A percentile compares a stretch with the other conserved stretches of the same genome.
Conservation (phyloP, 2,329 filamentous ascomycete genomes). For the Colletotrichum filicis region DNA sequence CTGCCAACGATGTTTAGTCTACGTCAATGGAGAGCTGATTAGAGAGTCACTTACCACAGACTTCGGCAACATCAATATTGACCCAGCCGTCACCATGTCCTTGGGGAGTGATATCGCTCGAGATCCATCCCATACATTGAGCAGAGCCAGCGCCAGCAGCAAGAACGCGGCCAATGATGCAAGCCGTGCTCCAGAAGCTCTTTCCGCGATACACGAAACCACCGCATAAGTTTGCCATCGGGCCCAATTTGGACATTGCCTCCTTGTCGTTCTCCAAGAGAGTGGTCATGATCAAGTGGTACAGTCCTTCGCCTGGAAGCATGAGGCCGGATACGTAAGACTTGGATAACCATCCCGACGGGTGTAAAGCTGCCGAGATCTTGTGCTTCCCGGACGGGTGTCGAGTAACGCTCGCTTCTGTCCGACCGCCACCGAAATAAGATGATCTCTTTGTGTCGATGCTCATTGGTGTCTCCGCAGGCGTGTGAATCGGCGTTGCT, state of each 20-base stretch:
- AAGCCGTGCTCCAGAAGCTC: slow-evolving; percentile 77
- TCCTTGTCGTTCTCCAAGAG: slow-evolving; percentile 72
- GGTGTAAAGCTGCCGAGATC: slow-evolving; percentile 67
- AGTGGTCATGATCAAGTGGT: slow-evolving; percentile 74
- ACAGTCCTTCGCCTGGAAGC: slow-evolving; percentile 71
- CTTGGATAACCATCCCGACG: slow-evolving; percentile 74
- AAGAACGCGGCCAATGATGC: slow-evolving; percentile 72
- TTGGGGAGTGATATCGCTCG: slow-evolving; percentile 66
- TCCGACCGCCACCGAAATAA: slow-evolving; percentile 54
- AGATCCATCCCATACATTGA: slow-evolving; percentile 77
- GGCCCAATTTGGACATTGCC: slow-evolving; percentile 67
- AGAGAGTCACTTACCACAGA: slow-evolving; percentile 55
- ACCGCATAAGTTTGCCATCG: slow-evolving; percentile 70
- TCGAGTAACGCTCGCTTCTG: slow-evolving; percentile 31
- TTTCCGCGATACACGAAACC: slow-evolving; percentile 72
- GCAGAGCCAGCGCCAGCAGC: slow-evolving; percentile 70
- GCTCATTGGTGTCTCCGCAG: slow-evolving; percentile 47
- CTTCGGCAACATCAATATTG: slow-evolving; percentile 65
- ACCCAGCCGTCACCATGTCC: slow-evolving; percentile 67
- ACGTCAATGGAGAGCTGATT: not conserved
- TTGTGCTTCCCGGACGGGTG: slow-evolving; percentile 59
- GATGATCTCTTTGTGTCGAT: slow-evolving; percentile 53
- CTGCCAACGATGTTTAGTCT: slow-evolving; percentile 44
- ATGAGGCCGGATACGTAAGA: slow-evolving; percentile 75
- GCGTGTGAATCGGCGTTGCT: slow-evolving; percentile 53